These are phyloP conservation scores for Exophiala mesophila DNA, from an alignment of 2,329 filamentous ascomycete species.

Conservation along the genomic window DNA sequence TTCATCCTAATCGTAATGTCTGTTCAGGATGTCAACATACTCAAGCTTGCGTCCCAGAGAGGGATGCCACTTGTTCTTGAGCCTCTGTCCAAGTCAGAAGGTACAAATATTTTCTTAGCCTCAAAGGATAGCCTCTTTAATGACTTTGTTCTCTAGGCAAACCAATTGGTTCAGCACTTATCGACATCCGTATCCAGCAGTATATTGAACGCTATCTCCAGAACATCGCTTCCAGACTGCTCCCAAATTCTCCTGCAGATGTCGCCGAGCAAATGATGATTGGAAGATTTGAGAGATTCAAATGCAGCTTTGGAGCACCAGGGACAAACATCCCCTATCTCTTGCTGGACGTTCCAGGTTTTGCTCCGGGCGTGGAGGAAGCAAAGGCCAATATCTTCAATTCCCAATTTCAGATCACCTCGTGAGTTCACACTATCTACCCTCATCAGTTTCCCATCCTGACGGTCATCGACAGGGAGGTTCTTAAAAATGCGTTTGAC, in stretches of 20 bases:
- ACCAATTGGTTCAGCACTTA: constrained; percentile 36
- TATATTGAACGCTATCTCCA: constrained; percentile 26
- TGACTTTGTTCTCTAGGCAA: constrained; percentile 24
- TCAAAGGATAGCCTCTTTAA: neutral
- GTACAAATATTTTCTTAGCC: constrained; percentile 9
- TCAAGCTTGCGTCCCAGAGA: constrained; percentile 27
- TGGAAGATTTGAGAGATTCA: constrained; percentile 32
- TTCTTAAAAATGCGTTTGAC: constrained; percentile 15
- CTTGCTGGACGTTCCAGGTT: constrained; percentile 29
- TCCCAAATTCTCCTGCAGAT: constrained; percentile 21
- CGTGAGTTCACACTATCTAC: constrained; percentile 24
- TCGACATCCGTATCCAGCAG: constrained; percentile 31
- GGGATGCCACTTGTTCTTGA: constrained; percentile 28
- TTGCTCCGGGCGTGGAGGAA: constrained; percentile 22
- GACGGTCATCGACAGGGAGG: constrained; percentile 2
- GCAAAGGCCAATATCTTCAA: constrained; percentile 29
- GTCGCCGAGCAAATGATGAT: constrained; percentile 31
- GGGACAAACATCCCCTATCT: constrained; percentile 27
- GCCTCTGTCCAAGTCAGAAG: constrained; percentile 21
- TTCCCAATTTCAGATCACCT: constrained; percentile 31
- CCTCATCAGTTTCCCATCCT: neutral
- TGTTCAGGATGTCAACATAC: constrained; percentile 30
- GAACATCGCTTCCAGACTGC: constrained; percentile 20
- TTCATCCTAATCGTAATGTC: neutral
- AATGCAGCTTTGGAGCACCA: constrained; percentile 32